Base-by-base conservation (phyloP, 1,284 basidiomycete genomes). In the Ceratobasidium sp. region DNA sequence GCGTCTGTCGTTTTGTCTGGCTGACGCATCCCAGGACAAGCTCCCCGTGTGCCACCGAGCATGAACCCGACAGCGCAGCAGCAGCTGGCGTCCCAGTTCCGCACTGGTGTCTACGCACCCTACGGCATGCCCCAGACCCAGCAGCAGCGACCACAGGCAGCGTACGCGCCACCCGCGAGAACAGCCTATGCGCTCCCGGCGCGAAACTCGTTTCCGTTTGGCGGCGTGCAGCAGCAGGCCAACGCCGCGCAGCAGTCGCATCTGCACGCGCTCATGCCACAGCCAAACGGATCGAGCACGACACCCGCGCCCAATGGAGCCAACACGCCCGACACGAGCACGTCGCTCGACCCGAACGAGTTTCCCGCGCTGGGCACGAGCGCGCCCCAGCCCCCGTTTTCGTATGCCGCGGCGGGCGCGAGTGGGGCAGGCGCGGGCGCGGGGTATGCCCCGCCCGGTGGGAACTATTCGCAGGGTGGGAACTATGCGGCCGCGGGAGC, bases 271-370 rank as follows among this genome's bases (percentile, higher is more conserved):
- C 53, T 69, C 22, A 69, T 69, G 65, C 46, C 64, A 3, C 65
- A 68, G n/a, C 66, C 66, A 34, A 69, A 69, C 54, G 66, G 66
- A 14, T 39, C 51, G 16, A 69, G 54, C 34, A 31, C 24, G n/a
- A 64, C 62, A 29, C 59, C 59, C 4, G 59, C 27, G 4, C 41
- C 62, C 7, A 69, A 69, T 22, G 66, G 66, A 58, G 53, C 66
- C 6, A 69, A 69, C 27, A 69, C 66, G 16, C 66, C 66, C 0
- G 66, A 69, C 27, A 69, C 66, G 53, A 58, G 53, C 13, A 88
- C 90, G 74, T 90, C 88, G n/a, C 87, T 94, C 66, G 92, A 94
- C 84, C 92, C 88, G 43, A 94, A 91, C 79, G 92, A 94, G 82
- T 94, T 94, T 79, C 92, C 92, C 13, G 92, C 92, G 31, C 86